Conservation (phyloP, 2,329 filamentous ascomycete species). For the Sporothrix inflata region DNA sequence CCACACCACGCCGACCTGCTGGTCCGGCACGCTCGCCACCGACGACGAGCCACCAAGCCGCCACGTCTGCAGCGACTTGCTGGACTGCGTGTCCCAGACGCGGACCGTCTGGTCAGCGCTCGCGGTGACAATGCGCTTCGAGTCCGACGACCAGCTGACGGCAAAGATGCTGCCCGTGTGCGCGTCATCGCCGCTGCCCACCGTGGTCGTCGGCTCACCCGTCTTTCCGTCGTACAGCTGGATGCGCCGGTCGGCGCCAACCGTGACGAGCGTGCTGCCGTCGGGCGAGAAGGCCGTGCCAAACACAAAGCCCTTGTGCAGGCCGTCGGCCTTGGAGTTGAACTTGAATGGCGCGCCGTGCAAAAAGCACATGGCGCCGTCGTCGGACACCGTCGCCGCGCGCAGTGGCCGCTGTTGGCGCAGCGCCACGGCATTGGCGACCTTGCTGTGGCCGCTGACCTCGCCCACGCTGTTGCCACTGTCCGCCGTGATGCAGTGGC, state of each 20-base stretch:
- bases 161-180: slow-evolving; percentile 94
- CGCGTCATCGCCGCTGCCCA: slow-evolving; percentile 60
- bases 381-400: slow-evolving; percentile 88
- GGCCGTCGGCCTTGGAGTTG: slow-evolving; percentile 74
- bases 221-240: slow-evolving; percentile 97
- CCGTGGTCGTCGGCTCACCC: slow-evolving; percentile 75
- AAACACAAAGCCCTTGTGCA: slow-evolving; percentile 88
- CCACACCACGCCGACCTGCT: slow-evolving; percentile 95
- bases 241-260: slow-evolving; percentile 89
- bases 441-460: slow-evolving; percentile 86
- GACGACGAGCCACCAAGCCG: slow-evolving; percentile 74
- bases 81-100: slow-evolving; percentile 86
- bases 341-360: slow-evolving; percentile 97
- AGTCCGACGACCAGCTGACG: slow-evolving; percentile 87
- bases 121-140: slow-evolving; percentile 83
- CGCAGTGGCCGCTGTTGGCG: slow-evolving; percentile 87
- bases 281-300: slow-evolving; percentile 89
- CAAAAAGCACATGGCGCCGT: slow-evolving; percentile 87
- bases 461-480: slow-evolving; percentile 96
- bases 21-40: slow-evolving; percentile 70
- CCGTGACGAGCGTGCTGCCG: slow-evolving; percentile 77
- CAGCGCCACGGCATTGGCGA: slow-evolving; percentile 89
- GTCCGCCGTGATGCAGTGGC: slow-evolving; percentile 92
- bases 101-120: slow-evolving; percentile 94
- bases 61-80: slow-evolving; percentile 80